Conservation (phyloP, 1,284 basidiomycete genomes). For the Ceratobasidium sp. region DNA sequence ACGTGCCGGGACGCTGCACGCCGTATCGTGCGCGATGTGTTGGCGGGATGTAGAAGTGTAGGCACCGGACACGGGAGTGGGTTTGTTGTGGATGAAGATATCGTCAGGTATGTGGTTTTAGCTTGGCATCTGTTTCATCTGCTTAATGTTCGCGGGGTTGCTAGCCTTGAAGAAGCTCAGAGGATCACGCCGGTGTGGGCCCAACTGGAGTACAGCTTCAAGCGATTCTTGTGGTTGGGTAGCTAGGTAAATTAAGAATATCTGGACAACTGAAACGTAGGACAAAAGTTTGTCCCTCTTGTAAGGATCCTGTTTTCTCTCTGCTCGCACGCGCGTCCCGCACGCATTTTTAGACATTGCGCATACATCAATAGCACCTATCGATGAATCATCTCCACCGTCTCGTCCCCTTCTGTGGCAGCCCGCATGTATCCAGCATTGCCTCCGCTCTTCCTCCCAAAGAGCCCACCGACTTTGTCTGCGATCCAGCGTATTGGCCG, state of each 20-base stretch:
- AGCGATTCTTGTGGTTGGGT: conserved; percentile 86
- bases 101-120: conserved; percentile 72
- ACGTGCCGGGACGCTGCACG: conserved; percentile 82
- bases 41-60: conserved; percentile 71
- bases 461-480: conserved; percentile 28
- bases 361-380: not conserved
- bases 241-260: conserved; percentile 55
- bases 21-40: conserved; percentile 75
- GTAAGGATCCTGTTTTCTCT: no score
- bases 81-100: conserved; percentile 74
- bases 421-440: conserved; percentile 78
- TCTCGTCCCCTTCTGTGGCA: conserved; percentile 75
- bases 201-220: conserved; percentile 91
- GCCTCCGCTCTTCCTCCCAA: conserved; percentile 53
- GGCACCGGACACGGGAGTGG: conserved; percentile 60
- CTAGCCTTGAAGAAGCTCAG: conserved; percentile 81
- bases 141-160: conserved; percentile 44
- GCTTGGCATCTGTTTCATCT: conserved; percentile 18
- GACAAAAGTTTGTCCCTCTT: no score
- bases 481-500: conserved; percentile 30
- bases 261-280: conserved; percentile 1
- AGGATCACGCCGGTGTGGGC: conserved; percentile 83
- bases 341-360: conserved; percentile 8
- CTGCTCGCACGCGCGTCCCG: not conserved
- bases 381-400: conserved; percentile 67